phyloP scores from a whole-genome alignment of 1,139 yeast genomes.

The Debaryomycetaceae sp. region DNA sequence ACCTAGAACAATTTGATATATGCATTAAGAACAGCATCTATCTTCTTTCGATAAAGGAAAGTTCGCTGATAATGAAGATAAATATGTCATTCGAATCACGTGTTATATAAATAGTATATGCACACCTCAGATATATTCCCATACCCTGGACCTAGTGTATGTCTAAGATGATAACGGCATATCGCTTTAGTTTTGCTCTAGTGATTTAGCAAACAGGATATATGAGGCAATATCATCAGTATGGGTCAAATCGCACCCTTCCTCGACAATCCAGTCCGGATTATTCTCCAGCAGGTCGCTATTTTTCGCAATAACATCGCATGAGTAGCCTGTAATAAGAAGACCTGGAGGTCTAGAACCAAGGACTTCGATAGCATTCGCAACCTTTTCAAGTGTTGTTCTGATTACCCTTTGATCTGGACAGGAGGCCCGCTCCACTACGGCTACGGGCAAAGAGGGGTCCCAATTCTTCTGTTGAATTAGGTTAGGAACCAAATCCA shows the following conservation, averaged over 20 bases:
- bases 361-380: constrained; percentile 69
- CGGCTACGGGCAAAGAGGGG: constrained; percentile 69
- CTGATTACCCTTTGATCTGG: constrained; percentile 88
- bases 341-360: constrained; percentile 96
- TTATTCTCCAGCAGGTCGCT: constrained; percentile 7
- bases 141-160: too few species aligned
- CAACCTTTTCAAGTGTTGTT: constrained; percentile 63
- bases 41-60: too few species aligned
- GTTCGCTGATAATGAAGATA: too few species aligned
- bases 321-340: constrained; percentile 77
- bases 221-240: background rate
- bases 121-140: too few species aligned
- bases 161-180: too few species aligned
- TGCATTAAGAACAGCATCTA: too few species aligned
- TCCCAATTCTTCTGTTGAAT: constrained; percentile 62
- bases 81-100: too few species aligned
- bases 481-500: constrained; percentile 61
- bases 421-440: constrained; percentile 89
- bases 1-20: too few species aligned
- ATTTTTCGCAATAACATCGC: constrained; percentile 51
- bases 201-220: background rate
- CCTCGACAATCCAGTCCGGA: constrained; percentile 54
- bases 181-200: too few species aligned
- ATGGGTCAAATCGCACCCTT: constrained; percentile 37
- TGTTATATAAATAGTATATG: too few species aligned